Conservation (phyloP, 140 eudicot species). For the Cichorium intybus region DNA sequence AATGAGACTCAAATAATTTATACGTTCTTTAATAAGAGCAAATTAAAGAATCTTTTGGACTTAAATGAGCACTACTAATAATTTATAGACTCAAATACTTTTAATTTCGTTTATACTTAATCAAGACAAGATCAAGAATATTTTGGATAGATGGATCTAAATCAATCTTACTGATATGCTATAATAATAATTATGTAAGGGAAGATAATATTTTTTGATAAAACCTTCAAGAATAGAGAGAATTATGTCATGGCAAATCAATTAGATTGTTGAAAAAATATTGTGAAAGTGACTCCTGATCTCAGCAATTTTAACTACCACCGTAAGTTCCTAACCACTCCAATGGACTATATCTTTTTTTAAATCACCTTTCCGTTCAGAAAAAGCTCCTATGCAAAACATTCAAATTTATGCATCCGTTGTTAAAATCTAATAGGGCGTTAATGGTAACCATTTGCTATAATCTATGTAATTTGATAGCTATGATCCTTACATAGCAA, state of each 20-base stretch:
- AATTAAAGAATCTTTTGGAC: background rate
- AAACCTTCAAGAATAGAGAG: background rate
- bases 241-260: background rate
- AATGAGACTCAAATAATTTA: too few relatives aligned
- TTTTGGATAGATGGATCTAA: too few relatives aligned
- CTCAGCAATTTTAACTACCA: slow-evolving; percentile 3
- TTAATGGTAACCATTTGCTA: background rate
- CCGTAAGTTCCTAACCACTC: slow-evolving; percentile 23
- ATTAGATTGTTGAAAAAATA: background rate
- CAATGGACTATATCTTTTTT: background rate
- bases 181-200: too few relatives aligned
- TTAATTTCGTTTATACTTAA: background rate
- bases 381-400: background rate
- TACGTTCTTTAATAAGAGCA: too few relatives aligned
- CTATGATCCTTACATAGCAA: background rate
- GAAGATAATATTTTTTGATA: background rate
- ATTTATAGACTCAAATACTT: background rate
- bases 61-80: background rate
- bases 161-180: background rate
- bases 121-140: background rate
- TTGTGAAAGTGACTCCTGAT: background rate
- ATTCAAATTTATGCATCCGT: background rate
- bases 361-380: background rate
- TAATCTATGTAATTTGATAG: background rate
- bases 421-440: background rate